Base-by-base conservation (phyloP, 2,329 filamentous ascomycete genomes). In the Fonsecaea pugnacius region DNA sequence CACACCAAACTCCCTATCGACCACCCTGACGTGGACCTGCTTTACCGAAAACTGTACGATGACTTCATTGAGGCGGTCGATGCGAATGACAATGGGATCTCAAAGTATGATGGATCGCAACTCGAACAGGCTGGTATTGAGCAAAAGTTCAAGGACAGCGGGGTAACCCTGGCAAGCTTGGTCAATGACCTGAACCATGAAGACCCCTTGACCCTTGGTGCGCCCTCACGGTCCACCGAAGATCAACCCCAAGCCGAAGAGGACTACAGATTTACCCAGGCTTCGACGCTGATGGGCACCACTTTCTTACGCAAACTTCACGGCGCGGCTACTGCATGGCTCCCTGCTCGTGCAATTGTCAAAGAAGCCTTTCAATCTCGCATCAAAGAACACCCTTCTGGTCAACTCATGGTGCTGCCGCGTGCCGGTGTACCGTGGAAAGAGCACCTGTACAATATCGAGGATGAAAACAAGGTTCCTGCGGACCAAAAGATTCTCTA, bases 1-100 rank as follows among this genome's bases (percentile, higher is more conserved):
- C 82, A 87, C 61, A 85, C 89, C 9, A 83, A 82, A 5, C 78
- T 88, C 32, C 75, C 83, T 12, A 80, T 87, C 69, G 87, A 89
- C 60, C 82, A 84, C 69, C 77, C 86, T 50, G 88, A 92, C 70
- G 89, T 95, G 51, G 83, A 84, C 46, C 78, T 96, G 33, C 83
- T 99, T 60, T 96, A 91, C 82, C 83, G 87, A 73, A 97, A 97
- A 82, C 80, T 99, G 57, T 99, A 99, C 83, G 87, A 89, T 71
- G 90, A 90, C 78, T 97, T 98, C 77, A 84, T 99, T 75, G 95
- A 99, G 82, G 92, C 95, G 1, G 89, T 99, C 62, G 95, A 99
- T 78, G 95, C 93, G 63, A 94, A 99, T 79, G 95, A 99, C 83
- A 99, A 99, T 77, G 95, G 95, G 70, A 90, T 99, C 75, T 89